Evolutionary conservation across 2,329 filamentous ascomycete species (phyloP), one percentile per base, ranked within the genome.

Genomic region (Cordyceps cateniannulata): DNA sequence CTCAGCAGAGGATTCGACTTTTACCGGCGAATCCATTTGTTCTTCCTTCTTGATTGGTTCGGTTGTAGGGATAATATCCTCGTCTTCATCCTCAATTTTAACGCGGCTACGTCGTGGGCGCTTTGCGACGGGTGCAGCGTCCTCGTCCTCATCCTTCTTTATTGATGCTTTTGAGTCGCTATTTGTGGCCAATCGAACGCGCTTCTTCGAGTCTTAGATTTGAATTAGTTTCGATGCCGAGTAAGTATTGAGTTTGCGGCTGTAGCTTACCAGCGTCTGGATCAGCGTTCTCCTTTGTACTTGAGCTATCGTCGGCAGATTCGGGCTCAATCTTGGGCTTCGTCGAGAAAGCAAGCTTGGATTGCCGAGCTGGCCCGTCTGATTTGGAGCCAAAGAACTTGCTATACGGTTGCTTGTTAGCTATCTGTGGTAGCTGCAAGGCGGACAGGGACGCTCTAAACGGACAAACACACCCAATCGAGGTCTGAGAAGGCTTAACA

Each of bases 381-480:
- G 82, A 74, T 66, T 81, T 83, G 5, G 81, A 73, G 55, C 85
- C 87, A 71, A 97, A 96, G 77, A 96, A 97, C 72, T 93, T 95
- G 63, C 93, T 98, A 56, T 18, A 63, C 60, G 58, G 6, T 9
- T 12, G 10, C 20, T 14, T 51, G 18, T 55, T 52, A 54, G 40
- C 32, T 48, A 18, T 16, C 18, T 53, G 29, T 20, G 22, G 7
- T 27, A 18, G 14, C n/a, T 32, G 24, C 45, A 22, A 9, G 54
- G 20, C 32, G 32, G 27, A 14, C 47, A 29, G 8, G 35, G 55
- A 50, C 45, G 20, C 42, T 51, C n/a, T 16, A 53, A 50, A 25
- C 29, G 56, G 38, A 45, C 25, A 76, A 77, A 75, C 85, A 66
- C 73, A 92, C 89, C 87, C 84, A 73, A 93, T 77, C 67, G 87